phyloP scores from a whole-genome alignment of 805 yeast genomes.

The Saturnispora ahearnii region DNA sequence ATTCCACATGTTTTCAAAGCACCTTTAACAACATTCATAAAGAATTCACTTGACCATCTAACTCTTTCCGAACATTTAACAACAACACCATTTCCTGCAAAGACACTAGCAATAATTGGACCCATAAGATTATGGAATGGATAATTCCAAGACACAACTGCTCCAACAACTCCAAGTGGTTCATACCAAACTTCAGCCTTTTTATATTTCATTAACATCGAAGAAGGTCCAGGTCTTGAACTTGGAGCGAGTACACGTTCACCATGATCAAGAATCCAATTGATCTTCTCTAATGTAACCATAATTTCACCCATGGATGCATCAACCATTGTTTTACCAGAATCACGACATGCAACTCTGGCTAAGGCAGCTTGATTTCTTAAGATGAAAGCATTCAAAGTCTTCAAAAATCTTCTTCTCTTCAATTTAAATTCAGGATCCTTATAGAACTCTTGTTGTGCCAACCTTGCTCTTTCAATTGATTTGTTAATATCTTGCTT shows the following conservation, averaged over 20 bases:
- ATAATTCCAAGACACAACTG: conserved; percentile 94
- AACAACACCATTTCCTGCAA: conserved; percentile 86
- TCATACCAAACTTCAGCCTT: conserved; percentile 91
- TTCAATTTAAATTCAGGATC: conserved; percentile 46
- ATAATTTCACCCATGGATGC: conserved; percentile 95
- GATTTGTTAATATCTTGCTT: conserved; percentile 61
- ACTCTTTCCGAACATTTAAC: conserved; percentile 95
- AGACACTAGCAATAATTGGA: conserved; percentile 80
- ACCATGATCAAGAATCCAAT: conserved; percentile 85
- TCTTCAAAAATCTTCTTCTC: conserved; percentile 60
- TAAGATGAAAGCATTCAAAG: conserved; percentile 62
- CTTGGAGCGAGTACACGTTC: conserved; percentile 61
- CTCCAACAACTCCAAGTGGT: conserved; percentile 83
- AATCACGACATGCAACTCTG: conserved; percentile 89
- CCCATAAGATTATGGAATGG: conserved; percentile 94
- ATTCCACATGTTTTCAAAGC: conserved; percentile 68
- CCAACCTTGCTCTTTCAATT: conserved; percentile 42
- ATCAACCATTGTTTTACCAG: conserved; percentile 93
- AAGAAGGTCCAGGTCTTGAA: conserved; percentile 79
- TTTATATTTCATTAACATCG: conserved; percentile 78
- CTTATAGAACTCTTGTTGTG: conserved; percentile 43
- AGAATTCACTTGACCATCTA: conserved; percentile 86
- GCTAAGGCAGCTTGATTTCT: conserved; percentile 83
- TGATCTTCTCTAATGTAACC: conserved; percentile 87
- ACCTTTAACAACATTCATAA: conserved; percentile 57